Conservation (phyloP, 2,329 filamentous ascomycete species). For the Piedraia hortae region DNA sequence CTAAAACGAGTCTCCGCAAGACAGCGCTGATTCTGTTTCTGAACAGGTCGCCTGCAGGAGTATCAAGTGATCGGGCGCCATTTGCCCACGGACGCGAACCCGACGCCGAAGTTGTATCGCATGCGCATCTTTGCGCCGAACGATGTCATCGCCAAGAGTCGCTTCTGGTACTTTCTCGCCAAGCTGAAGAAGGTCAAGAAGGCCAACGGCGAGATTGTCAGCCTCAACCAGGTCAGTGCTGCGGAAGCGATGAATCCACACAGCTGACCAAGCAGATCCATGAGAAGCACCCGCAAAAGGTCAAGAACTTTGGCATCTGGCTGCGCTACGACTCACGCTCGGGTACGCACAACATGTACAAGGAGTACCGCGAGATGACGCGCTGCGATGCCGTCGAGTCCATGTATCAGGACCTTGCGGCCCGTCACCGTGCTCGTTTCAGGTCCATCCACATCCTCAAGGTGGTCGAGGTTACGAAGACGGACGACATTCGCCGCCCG, state of each 20-base stretch:
- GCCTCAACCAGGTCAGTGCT: conserved; percentile 55
- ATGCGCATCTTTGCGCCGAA: conserved; percentile 99
- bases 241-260: background rate
- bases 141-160: conserved; percentile 93
- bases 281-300: conserved; percentile 97
- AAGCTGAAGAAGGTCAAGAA: conserved; percentile 99
- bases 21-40: conserved; percentile 14
- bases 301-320: conserved; percentile 99
- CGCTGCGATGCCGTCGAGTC: conserved; percentile 84
- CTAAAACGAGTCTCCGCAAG: conserved; percentile 6
- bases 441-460: conserved; percentile 97
- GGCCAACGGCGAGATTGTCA: conserved; percentile 97
- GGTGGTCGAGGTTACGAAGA: conserved; percentile 91
- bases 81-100: conserved; percentile 91
- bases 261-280: conserved; percentile 34
- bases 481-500: conserved; percentile 79
- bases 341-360: conserved; percentile 99
- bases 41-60: conserved; percentile 90
- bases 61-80: conserved; percentile 99
- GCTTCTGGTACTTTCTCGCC: conserved; percentile 99
- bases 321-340: conserved; percentile 99
- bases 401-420: conserved; percentile 98
- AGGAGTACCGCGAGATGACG: conserved; percentile 99
- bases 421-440: conserved; percentile 93
- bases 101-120: conserved; percentile 94